Conservation (phyloP, 345 rosid genomes). For the Gossypium anomalum region DNA sequence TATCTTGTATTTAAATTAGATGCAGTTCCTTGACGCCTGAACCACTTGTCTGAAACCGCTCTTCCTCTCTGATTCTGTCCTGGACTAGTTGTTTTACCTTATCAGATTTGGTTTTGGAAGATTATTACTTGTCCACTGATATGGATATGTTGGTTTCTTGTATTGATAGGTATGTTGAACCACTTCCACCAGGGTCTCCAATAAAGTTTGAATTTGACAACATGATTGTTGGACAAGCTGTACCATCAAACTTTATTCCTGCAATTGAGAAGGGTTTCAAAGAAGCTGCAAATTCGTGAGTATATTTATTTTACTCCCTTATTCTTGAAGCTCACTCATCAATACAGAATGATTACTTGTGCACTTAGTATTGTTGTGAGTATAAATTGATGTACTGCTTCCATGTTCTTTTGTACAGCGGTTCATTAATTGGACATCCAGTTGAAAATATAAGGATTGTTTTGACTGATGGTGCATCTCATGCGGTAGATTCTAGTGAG, state of each 20-base stretch:
- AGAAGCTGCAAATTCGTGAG: conserved; percentile 99
- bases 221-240: conserved; percentile 87
- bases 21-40: neutral
- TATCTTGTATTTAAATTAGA: neutral
- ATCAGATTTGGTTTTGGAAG: neutral
- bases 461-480: conserved; percentile 92
- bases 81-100: neutral
- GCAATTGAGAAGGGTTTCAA: conserved; percentile 97
- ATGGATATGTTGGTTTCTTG: conserved; percentile 10
- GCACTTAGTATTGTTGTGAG: neutral
- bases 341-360: neutral
- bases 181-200: conserved; percentile 55
- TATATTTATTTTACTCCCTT: conserved; percentile 2
- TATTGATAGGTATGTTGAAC: conserved; percentile 68
- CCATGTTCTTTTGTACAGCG: conserved; percentile 42
- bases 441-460: conserved; percentile 82
- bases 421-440: conserved; percentile 93
- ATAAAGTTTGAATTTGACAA: conserved; percentile 88
- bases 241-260: conserved; percentile 89
- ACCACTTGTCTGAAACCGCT: neutral
- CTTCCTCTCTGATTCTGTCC: neutral
- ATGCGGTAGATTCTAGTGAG: conserved; percentile 96
- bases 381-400: conserved; percentile 2
- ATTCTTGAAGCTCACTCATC: conserved; percentile 20
- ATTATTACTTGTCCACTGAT: neutral